Conservation (phyloP, 257 asterid species). For the Craterostigma plantagineum region DNA sequence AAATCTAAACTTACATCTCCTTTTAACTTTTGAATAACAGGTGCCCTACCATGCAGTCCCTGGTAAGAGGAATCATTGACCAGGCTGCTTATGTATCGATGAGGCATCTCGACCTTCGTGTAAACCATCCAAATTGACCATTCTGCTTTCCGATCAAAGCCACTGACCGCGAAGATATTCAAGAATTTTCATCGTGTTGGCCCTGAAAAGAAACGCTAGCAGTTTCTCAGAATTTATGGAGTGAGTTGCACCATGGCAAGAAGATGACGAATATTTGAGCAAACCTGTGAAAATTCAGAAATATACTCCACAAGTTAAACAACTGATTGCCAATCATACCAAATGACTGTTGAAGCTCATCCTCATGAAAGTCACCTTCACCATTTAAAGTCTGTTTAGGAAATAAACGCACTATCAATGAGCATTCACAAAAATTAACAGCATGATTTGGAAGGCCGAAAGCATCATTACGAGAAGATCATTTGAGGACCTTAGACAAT, state of each 20-base stretch:
- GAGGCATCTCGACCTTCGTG: slow-evolving; percentile 91
- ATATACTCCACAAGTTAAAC: slow-evolving; percentile 52
- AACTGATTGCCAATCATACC: slow-evolving; percentile 52
- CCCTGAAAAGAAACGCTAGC: slow-evolving; percentile 22
- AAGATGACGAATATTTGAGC: not conserved
- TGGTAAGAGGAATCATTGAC: slow-evolving; percentile 44
- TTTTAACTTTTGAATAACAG: slow-evolving; percentile 36
- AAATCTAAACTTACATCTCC: slow-evolving; percentile 41
- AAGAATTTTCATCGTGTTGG: slow-evolving; percentile 47
- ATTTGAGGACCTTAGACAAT: no score
- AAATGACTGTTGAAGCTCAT: slow-evolving; percentile 27
- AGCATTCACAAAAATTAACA: no score
- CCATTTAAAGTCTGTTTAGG: no score
- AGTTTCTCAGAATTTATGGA: no score
- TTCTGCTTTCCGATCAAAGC: slow-evolving; percentile 79
- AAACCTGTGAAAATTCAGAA: slow-evolving; percentile 89
- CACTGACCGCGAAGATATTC: slow-evolving; percentile 66
- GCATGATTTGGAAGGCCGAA: no score
- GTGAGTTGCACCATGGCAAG: no score
- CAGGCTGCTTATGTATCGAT: slow-evolving; percentile 67
- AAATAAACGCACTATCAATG: no score
- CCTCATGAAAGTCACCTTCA: slow-evolving; percentile 17
- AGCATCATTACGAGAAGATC: no score
- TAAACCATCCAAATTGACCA: slow-evolving; percentile 99
- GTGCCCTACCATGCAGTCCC: slow-evolving; percentile 48